Base-by-base conservation (phyloP, 2,329 filamentous ascomycete species). In the Monilinia vaccinii-corymbosi region DNA sequence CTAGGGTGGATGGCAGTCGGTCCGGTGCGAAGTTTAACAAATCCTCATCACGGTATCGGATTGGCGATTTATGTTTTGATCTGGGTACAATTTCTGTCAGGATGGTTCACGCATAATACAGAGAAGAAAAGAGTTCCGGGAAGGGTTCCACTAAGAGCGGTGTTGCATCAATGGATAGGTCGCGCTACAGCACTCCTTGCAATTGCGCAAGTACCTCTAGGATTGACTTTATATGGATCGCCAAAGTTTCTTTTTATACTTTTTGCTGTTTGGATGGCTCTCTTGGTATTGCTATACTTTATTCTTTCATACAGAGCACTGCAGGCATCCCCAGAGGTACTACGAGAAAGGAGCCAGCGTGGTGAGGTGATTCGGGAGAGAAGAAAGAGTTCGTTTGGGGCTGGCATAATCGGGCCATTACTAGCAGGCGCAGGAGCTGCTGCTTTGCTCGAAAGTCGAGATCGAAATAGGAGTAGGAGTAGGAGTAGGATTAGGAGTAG, bases 161-260 rank as follows among this genome's bases (percentile, higher is more conserved):
- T 70, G 11, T 73, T 97, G 46, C 94, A 99, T 75, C 88, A 92
- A 71, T 97, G 94, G 91, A 75, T 89, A 21, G 94, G 94, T 21
- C 81, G 92, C 60, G 76, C 82, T 0, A 84, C 93, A 67, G 87
- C 89, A 3, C 74, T 97, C 21, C 78, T 99, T 4, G 94, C 90
- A 0, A 85, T 97, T 65, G 81, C 86, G 4, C 94, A 99, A 71
- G 84, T 99, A 13, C 88, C 94, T 0, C 79, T 99, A 0, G 94
- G 94, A 0, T 78, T 99, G 50, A 92, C 92, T 0, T 79, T 99
- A 1, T 99, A 97, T 69, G 94, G 94, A 7, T 96, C 92, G 34
- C 93, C 94, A 6, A 84, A 87, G 69, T 83, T 81, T 42, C 80
- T 92, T 4, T 99, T 97, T 72, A 85, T 99, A 56, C 77, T 97